A percentile compares a stretch with the other conserved stretches of the same genome.
Evolutionary conservation across 2,329 filamentous ascomycete genomes (phyloP).

Genomic region (Coniella lustricola): DNA sequence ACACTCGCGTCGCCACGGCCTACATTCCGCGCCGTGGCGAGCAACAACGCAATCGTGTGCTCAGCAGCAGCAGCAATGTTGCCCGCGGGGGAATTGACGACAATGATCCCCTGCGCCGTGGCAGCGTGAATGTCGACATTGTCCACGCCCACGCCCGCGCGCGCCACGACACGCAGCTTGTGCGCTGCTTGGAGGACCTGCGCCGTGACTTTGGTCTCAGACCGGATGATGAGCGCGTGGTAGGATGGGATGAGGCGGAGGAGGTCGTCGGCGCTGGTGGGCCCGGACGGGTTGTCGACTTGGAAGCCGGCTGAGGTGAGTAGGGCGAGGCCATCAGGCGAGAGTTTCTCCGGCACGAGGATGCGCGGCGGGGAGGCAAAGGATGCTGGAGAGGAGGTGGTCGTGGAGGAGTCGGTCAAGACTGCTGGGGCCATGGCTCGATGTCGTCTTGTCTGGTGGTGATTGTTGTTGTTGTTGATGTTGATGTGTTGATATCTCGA

Average conservation of each 20-base stretch:
- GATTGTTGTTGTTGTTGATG: not conserved
- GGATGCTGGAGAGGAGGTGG: too few species aligned
- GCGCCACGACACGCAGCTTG: conserved; percentile 68
- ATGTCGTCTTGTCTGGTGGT: too few species aligned
- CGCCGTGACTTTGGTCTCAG: conserved; percentile 73
- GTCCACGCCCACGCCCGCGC: conserved; percentile 76
- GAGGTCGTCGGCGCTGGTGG: conserved; percentile 57
- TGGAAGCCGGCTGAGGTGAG: conserved; percentile 55
- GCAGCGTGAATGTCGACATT: conserved; percentile 72
- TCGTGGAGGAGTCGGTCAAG: conserved; percentile 20
- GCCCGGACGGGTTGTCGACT: conserved; percentile 59
- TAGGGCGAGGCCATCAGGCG: conserved; percentile 66
- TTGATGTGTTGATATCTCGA: too few species aligned
- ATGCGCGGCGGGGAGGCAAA: conserved; percentile 35
- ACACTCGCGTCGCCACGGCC: conserved; percentile 62
- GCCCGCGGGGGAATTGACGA: conserved; percentile 72
- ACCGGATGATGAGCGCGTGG: conserved; percentile 71
- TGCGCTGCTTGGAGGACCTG: conserved; percentile 57
- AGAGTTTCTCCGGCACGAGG: conserved; percentile 74
- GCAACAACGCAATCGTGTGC: conserved; percentile 67
- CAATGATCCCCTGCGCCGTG: conserved; percentile 66
- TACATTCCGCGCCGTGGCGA: conserved; percentile 68
- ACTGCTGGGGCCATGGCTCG: conserved; percentile 25
- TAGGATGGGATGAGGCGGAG: conserved; percentile 62
- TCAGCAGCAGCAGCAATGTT: conserved; percentile 78